Base-by-base conservation (phyloP, 352 stramenopile species). In the Blastocystis hominis region DNA sequence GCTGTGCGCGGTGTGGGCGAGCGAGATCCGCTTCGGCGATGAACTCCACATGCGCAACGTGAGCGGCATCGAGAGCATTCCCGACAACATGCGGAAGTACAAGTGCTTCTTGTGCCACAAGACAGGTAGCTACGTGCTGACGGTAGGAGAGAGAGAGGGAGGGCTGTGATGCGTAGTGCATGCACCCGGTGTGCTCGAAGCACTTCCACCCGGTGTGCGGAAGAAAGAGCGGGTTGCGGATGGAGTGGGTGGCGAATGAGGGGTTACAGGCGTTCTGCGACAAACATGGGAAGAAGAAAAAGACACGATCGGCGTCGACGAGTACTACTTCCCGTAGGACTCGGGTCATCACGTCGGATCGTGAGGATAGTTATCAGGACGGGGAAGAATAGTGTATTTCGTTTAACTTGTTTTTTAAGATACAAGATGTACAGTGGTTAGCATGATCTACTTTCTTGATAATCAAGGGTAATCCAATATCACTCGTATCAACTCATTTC, bases 81-180 rank as follows among this genome's bases (percentile, higher is more conserved):
- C 77, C 5, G 66, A 87, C 2, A 78, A 44, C 30, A 36, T 38
- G 55, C 77, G 77, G 42, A 62, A 77, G 53, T 78, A 75, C 40
- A 87, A 87, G 50, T 87, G 77, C 55, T 87, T 55, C 34, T 61
- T 64, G 30, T 87, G 77, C 42, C 62, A 78, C 44, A 87, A 87
- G 55, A 87, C 62, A 5, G 77, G 66, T 34, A 87, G 77, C 34
- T 87, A 87, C 46, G 68, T 61, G 36, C 77, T 87, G n/a, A 87
- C 77, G 42, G 66, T 87, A 44, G 40, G 15, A 40, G 3, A 38
- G 55, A 20, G 3, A 38, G 55, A 20, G 4, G 10, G 3, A n/a
- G 38, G 53, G 7, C 20, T 42, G 44, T 78, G 46, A 87, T 20
- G 0, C 36, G 46, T 87, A 87, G 77, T 87, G 77, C 24, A 78